These are phyloP conservation scores for Exophiala xenobiotica DNA, from an alignment of 2,329 filamentous ascomycete species.

Conservation along the genomic window DNA sequence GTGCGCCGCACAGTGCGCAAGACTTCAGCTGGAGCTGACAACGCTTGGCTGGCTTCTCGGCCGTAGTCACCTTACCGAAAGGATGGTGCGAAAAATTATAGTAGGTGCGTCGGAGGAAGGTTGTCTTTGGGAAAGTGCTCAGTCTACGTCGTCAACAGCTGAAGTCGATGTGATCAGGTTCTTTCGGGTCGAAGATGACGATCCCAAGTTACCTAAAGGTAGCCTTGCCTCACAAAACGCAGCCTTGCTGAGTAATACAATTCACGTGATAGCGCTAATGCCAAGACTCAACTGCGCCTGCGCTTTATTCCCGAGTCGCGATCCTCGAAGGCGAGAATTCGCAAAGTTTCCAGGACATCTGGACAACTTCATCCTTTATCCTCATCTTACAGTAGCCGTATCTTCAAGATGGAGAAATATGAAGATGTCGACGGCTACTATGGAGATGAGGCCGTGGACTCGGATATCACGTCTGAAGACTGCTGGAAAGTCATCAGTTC, in stretches of 20 bases:
- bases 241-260: not conserved
- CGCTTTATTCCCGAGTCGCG: constrained; percentile 4
- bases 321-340: not conserved
- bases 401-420: constrained; percentile 52
- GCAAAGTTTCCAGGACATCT: constrained; percentile 7
- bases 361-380: constrained; percentile 2
- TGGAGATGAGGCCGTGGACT: constrained; percentile 64
- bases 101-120: too few relatives aligned
- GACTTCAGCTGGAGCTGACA: too few relatives aligned
- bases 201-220: not conserved
- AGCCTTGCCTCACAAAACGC: not conserved
- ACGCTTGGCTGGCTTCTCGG: too few relatives aligned
- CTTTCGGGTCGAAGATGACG: too few relatives aligned
- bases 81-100: too few relatives aligned
- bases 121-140: too few relatives aligned
- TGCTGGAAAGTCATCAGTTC: constrained; percentile 97
- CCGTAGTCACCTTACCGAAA: too few relatives aligned
- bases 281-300: constrained; percentile 8
- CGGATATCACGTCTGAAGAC: constrained; percentile 87
- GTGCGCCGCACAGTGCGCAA: too few relatives aligned
- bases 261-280: not conserved
- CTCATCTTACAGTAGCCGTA: not conserved
- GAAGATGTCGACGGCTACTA: constrained; percentile 53
- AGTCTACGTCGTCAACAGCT: too few relatives aligned
- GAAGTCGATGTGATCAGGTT: too few relatives aligned